These are phyloP conservation scores for Backusella circina DNA, from an alignment of 192 early-diverging fungal species.

Conservation along the genomic window DNA sequence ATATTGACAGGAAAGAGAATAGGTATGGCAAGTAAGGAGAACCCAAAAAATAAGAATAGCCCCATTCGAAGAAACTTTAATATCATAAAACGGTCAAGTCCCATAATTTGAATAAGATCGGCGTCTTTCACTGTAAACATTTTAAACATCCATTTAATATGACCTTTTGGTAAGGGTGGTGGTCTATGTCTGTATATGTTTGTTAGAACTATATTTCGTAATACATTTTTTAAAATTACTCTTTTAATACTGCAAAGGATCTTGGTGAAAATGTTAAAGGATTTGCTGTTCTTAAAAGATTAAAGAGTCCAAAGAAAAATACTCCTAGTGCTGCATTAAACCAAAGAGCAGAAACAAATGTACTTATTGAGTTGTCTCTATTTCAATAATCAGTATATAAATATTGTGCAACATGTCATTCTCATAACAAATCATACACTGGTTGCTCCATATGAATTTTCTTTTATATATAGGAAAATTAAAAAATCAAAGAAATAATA, in stretches of 20 bases:
- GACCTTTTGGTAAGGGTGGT: conserved; percentile 43
- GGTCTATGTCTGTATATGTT: conserved; percentile 43
- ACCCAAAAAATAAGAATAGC: conserved; percentile 58
- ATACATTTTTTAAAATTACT: conserved; percentile 32
- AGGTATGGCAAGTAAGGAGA: conserved; percentile 50
- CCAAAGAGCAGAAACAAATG: conserved; percentile 65
- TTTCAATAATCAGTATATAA: not conserved
- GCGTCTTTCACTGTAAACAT: conserved; percentile 49
- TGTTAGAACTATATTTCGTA: not conserved
- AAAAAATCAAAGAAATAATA: not conserved
- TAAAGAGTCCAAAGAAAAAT: conserved; percentile 57
- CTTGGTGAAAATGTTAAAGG: conserved; percentile 73
- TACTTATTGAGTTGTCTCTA: conserved; percentile 46
- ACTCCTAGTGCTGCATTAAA: conserved; percentile 60
- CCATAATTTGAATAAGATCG: conserved; percentile 52
- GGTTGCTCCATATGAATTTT: not conserved
- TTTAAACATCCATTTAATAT: conserved; percentile 59
- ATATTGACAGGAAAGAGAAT: conserved; percentile 76
- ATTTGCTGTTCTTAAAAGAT: conserved; percentile 60
- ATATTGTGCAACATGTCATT: not conserved
- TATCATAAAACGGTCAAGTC: conserved; percentile 79
- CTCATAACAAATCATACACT: not conserved
- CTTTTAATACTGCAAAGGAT: conserved; percentile 58
- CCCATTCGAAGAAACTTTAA: conserved; percentile 68
- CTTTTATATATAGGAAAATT: not conserved